Evolutionary conservation across 345 rosid species (phyloP).

Genomic region (Fremontodendron californicum): DNA sequence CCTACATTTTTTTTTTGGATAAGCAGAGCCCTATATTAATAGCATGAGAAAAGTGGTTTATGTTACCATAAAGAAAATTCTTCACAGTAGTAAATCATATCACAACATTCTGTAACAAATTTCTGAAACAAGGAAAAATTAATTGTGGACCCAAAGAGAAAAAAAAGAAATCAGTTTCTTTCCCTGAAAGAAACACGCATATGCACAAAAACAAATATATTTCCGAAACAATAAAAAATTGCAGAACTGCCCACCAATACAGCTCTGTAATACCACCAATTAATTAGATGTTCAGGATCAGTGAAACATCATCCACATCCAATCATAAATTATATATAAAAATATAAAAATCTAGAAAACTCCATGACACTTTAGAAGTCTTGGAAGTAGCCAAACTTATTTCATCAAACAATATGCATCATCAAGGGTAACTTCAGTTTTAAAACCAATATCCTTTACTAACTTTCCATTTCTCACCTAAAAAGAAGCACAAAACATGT

Average conservation of each 20-base stretch:
- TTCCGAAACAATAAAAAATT: not conserved
- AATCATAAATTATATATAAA: not conserved
- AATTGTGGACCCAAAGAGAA: not conserved
- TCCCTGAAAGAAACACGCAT: not conserved
- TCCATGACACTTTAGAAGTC: not conserved
- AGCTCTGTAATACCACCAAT: not conserved
- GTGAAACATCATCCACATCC: not conserved
- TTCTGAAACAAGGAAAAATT: not conserved
- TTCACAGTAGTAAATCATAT: not conserved
- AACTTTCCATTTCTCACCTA: conserved; percentile 70
- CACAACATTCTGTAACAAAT: not conserved
- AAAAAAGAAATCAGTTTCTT: not conserved
- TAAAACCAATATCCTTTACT: conserved; percentile 61
- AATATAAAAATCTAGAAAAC: not conserved
- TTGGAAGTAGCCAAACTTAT: not conserved
- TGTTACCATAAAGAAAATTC: not conserved
- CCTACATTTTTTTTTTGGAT: not conserved
- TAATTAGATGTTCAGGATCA: not conserved
- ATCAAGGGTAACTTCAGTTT: conserved; percentile 56
- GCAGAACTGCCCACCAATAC: not conserved
- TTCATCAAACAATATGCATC: conserved; percentile 25
- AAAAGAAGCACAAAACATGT: conserved; percentile 11
- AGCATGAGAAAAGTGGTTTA: not conserved
- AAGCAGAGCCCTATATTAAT: not conserved
- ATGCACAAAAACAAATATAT: not conserved